A percentile compares a stretch with the other conserved stretches of the same genome.
These are phyloP conservation scores for Capsicum pubescens DNA, from an alignment of 257 asterid species.

Conservation along the genomic window DNA sequence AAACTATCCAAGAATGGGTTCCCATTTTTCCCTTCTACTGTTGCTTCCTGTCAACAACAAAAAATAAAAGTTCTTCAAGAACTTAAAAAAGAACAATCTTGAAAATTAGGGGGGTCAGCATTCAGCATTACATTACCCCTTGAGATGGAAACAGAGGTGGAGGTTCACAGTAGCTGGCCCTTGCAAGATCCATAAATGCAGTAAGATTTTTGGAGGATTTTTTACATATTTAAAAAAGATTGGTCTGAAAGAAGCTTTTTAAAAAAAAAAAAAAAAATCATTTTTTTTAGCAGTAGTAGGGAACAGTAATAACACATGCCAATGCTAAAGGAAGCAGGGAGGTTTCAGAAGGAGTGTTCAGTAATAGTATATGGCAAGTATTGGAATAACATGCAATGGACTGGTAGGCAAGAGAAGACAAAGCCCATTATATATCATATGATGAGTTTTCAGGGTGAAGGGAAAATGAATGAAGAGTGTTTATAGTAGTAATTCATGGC, in stretches of 20 bases:
- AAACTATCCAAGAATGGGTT: conserved; percentile 66
- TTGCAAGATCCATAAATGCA: conserved; percentile 60
- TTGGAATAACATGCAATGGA: not conserved
- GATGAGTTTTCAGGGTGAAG: not conserved
- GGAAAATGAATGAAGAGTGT: conserved; percentile 36
- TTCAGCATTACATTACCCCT: conserved; percentile 41
- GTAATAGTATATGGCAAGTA: not conserved
- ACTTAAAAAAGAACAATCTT: conserved; percentile 20
- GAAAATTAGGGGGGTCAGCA: not conserved
- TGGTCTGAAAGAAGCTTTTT: too few relatives aligned
- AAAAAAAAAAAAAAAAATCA: too few relatives aligned
- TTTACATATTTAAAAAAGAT: not conserved
- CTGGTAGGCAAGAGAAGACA: not conserved
- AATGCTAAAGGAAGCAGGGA: not conserved
- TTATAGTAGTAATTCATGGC: conserved; percentile 44
- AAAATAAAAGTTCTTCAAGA: conserved; percentile 1
- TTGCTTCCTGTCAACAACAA: conserved; percentile 52
- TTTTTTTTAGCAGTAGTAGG: not conserved
- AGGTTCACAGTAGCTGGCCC: conserved; percentile 53
- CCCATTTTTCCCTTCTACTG: conserved; percentile 48
- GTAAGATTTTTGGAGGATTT: not conserved
- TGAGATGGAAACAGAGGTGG: conserved; percentile 60
- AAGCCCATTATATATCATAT: not conserved
- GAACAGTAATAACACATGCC: not conserved
- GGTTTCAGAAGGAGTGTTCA: conserved; percentile 20